Conservation (phyloP, 1,284 basidiomycete genomes). For the Retiboletus fuscus region DNA sequence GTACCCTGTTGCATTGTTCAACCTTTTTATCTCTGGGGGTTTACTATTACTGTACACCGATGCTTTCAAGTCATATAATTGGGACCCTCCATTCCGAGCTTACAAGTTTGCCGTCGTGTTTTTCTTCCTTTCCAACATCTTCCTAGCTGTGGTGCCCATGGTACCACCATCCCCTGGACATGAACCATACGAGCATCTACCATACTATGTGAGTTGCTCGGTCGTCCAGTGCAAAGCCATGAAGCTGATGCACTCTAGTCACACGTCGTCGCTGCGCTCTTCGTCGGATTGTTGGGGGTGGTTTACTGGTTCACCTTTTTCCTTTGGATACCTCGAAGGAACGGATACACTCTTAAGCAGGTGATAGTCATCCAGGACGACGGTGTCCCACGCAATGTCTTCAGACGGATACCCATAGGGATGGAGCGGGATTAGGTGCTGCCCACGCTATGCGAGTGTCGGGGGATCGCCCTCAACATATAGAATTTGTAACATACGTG, state of each 20-base stretch:
- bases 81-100: constrained; percentile 73
- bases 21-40: constrained; percentile 69
- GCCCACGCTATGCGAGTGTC: neutral
- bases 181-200: constrained; percentile 66
- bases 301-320: constrained; percentile 71
- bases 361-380: constrained; percentile 65
- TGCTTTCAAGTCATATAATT: constrained; percentile 58
- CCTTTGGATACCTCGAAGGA: constrained; percentile 63
- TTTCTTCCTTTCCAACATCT: constrained; percentile 74
- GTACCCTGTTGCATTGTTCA: constrained; percentile 67
- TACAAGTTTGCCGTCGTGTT: constrained; percentile 59
- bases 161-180: constrained; percentile 66
- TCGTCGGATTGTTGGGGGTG: constrained; percentile 63
- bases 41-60: constrained; percentile 67
- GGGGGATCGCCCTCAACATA: neutral
- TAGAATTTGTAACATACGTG: neutral
- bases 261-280: constrained; percentile 64
- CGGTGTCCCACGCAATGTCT: constrained; percentile 60
- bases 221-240: neutral
- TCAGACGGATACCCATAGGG: constrained; percentile 40
- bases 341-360: constrained; percentile 63
- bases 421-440: constrained; percentile 12
- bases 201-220: constrained; percentile 68
- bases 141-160: constrained; percentile 68
- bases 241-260: constrained; percentile 50